Conservation (phyloP, 352 stramenopile genomes). For the Pythium folliculosum region DNA sequence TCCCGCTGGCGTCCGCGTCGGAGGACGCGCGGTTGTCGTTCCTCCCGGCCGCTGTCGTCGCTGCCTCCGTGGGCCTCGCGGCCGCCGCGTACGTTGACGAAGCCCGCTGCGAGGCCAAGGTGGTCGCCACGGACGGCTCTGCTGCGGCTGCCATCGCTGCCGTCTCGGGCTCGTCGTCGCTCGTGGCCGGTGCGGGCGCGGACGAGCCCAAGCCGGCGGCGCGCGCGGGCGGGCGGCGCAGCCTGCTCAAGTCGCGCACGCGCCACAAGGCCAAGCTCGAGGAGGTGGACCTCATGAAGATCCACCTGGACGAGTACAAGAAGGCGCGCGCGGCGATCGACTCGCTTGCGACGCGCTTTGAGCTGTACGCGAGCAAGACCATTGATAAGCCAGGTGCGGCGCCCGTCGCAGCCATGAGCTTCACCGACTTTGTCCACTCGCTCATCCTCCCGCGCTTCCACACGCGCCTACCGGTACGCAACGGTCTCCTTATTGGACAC, state of each 20-base stretch:
- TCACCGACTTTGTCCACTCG: conserved; percentile 81
- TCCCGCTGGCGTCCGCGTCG: background rate
- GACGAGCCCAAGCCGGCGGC: conserved; percentile 20
- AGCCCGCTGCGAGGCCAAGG: conserved; percentile 20
- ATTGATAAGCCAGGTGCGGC: conserved; percentile 31
- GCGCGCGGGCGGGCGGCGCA: conserved; percentile 30
- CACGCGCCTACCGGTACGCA: conserved; percentile 44
- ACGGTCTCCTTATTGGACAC: conserved; percentile 2
- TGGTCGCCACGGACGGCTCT: background rate
- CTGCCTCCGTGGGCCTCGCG: background rate
- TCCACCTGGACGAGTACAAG: conserved; percentile 69
- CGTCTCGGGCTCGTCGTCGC: background rate
- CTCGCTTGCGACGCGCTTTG: conserved; percentile 54
- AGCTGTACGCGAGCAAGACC: conserved; percentile 56
- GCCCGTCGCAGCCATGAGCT: conserved; percentile 60
- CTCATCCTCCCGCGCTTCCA: conserved; percentile 74
- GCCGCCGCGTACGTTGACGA: background rate
- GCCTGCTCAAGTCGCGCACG: conserved; percentile 62
- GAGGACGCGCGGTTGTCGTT: background rate
- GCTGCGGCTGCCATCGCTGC: background rate
- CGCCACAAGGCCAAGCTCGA: conserved; percentile 62
- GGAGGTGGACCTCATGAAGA: conserved; percentile 68
- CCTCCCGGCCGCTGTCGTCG: background rate
- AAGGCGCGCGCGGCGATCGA: conserved; percentile 34
- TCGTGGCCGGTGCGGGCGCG: background rate